A percentile compares a stretch with the other conserved stretches of the same genome.
phyloP scores from a whole-genome alignment of 306 rosid genomes.

The Hylodesmum podocarpum region DNA sequence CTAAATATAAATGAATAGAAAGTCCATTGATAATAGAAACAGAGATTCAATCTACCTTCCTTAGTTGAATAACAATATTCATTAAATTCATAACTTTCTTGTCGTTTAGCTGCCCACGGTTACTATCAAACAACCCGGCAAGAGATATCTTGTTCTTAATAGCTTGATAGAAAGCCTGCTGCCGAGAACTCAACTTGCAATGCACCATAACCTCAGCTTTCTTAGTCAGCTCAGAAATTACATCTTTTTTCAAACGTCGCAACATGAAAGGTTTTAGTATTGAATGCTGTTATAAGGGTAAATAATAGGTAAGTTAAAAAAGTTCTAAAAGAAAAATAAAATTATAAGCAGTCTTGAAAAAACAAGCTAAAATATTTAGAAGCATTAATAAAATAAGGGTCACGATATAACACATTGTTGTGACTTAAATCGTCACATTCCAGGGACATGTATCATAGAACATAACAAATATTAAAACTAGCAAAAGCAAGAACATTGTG shows the following conservation, averaged over 20 bases:
- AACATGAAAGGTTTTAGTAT: constrained; percentile 95
- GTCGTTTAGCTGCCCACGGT: constrained; percentile 72
- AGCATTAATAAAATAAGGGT: constrained; percentile 5
- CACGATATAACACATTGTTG: background rate
- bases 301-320: constrained; percentile 29
- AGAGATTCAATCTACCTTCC: constrained; percentile 59
- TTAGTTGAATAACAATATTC: constrained; percentile 89
- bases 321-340: background rate
- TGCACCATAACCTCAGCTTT: constrained; percentile 94
- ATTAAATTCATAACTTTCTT: constrained; percentile 74
- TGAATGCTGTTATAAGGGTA: constrained; percentile 68
- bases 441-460: background rate
- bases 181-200: constrained; percentile 96
- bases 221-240: constrained; percentile 79
- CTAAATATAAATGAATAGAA: background rate
- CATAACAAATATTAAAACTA: background rate
- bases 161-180: constrained; percentile 93
- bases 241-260: constrained; percentile 92
- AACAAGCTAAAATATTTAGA: background rate
- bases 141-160: constrained; percentile 89
- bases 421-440: background rate
- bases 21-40: background rate
- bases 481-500: constrained; percentile 16
- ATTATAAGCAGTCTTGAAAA: background rate
- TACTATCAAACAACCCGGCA: constrained; percentile 74